Base-by-base conservation (phyloP, 2,329 filamentous ascomycete species). In the Cladosporium velox region DNA sequence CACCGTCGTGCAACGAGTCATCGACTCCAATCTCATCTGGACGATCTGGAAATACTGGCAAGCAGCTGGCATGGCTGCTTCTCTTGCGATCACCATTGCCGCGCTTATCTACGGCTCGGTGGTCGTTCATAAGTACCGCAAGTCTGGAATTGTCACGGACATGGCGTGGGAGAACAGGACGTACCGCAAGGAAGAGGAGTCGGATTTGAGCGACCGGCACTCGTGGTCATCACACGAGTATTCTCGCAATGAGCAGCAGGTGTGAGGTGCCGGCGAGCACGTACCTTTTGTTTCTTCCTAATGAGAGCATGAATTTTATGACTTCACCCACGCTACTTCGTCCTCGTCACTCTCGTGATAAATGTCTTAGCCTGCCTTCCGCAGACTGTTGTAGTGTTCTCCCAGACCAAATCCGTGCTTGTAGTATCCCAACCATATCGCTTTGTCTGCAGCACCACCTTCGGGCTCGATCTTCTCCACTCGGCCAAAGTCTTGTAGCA, bases 341-440 rank as follows among this genome's bases (percentile, higher is more conserved):
- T 47, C n/a, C 41, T 47, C n/a, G n/a, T 47, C 18, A 44, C 18
- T 44, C 21, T 18, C 49, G 12, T 34, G 3, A 21, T 21, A 28
- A 54, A 32, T n/a, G 1, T 47, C 18, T 47, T 26, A 64, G 51
- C 35, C 61, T n/a, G 61, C 51, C 64, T 72, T 82, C 52, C 81
- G 75, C 76, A 99, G 79, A 63, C 93, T 96, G 77, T 99, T 99
- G 80, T 99, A 99, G 80, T 99, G 95, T 81, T 98, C 95, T 14
- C 95, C 95, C 59, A 99, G 82, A 1, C 94, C 94, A 78, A 96
- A 98, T 59, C 91, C 92, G 81, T 97, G 93, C 73, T 91, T 86
- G 79, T 98, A 98, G 79, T 98, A 99, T 41, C 93, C 94, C 78
- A 99, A 78, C 94, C 95, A 98, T 60, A 96, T 85, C 70, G 86